A percentile compares a stretch with the other conserved stretches of the same genome.
Evolutionary conservation across 176 grass and related monocot genomes (phyloP).

Genomic region (Oryza rufipogon): DNA sequence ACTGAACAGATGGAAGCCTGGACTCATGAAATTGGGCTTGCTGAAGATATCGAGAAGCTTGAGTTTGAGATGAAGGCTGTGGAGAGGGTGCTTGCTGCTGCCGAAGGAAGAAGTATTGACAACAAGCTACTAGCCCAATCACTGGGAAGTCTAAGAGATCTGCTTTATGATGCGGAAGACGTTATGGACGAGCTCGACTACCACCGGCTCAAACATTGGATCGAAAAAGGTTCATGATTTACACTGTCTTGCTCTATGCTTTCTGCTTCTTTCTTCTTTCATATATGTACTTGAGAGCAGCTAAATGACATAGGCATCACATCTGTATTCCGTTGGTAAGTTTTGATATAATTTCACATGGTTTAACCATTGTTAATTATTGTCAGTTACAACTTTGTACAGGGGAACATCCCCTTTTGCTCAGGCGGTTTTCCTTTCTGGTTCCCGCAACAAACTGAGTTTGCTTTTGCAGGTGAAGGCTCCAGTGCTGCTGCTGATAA

Average conservation of each 20-base stretch:
- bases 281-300: not conserved
- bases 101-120: not conserved
- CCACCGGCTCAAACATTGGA: conserved; percentile 12
- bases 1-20: not conserved
- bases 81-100: conserved; percentile 26
- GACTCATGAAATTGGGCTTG: conserved; percentile 15
- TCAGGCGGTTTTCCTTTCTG: not conserved
- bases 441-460: not conserved
- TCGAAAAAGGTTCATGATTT: not conserved
- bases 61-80: not conserved
- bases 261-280: not conserved
- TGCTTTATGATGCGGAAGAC: conserved; percentile 34
- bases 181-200: conserved; percentile 36
- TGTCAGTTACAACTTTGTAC: not conserved
- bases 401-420: not conserved
- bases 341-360: not conserved
- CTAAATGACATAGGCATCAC: not conserved
- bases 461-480: not conserved
- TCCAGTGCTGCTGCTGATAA: not conserved
- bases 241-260: not conserved
- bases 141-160: not conserved
- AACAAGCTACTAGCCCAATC: not conserved
- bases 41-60: not conserved
- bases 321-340: not conserved
- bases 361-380: not conserved